Conservation (phyloP, 1,284 basidiomycete genomes). For the Puccinia horiana region DNA sequence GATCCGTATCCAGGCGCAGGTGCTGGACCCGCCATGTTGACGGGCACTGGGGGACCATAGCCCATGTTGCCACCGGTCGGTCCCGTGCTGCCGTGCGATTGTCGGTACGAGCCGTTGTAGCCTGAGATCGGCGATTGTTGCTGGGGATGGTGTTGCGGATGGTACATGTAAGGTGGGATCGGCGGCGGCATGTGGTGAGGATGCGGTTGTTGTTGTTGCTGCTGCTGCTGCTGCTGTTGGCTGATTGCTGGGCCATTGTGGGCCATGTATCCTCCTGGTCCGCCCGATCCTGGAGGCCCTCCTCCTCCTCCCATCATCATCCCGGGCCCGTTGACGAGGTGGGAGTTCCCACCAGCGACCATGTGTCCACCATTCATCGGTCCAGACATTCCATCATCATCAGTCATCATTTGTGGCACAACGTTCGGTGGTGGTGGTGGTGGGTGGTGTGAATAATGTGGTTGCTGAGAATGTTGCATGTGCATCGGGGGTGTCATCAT, state of each 20-base stretch:
- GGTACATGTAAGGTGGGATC: constrained; percentile 45
- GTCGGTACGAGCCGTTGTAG: constrained; percentile 46
- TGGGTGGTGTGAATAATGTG: constrained; percentile 29
- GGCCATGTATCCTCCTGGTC: constrained; percentile 25
- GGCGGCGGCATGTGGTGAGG: constrained; percentile 30
- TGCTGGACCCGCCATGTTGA: constrained; percentile 27
- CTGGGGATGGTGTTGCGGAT: constrained; percentile 39
- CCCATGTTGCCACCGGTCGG: constrained; percentile 2
- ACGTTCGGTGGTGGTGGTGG: constrained; percentile 23
- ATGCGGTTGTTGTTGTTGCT: constrained; percentile 22
- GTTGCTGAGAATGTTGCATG: constrained; percentile 27
- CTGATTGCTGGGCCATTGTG: constrained; percentile 2
- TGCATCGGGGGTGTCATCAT: constrained; percentile 36
- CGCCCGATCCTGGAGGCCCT: not conserved
- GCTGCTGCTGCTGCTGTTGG: constrained; percentile 25
- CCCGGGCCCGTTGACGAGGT: constrained; percentile 6
- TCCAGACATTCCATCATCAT: constrained; percentile 41
- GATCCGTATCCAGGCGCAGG: not conserved
- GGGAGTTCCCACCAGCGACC: constrained; percentile 3
- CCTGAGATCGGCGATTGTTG: constrained; percentile 39
- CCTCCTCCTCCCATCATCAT: constrained; percentile 31
- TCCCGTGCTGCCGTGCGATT: constrained; percentile 4
- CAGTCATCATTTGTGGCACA: constrained; percentile 26
- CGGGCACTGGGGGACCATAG: constrained; percentile 9
- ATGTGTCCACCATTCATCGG: constrained; percentile 32